Conservation (phyloP, 2,329 filamentous ascomycete species). For the Arachnomyces sp. region DNA sequence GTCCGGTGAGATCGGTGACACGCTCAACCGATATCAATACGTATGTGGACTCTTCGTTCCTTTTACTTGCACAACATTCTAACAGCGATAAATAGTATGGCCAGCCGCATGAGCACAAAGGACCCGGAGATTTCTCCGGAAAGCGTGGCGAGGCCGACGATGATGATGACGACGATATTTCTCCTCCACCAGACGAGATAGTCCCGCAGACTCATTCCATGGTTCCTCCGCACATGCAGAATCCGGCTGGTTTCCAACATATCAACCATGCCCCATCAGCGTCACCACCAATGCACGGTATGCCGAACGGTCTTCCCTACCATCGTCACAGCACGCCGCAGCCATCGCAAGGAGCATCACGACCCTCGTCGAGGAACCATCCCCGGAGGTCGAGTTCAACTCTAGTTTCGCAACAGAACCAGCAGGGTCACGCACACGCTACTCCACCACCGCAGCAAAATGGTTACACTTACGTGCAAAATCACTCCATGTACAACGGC, state of each 20-base stretch:
- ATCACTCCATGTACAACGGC: conserved; percentile 76
- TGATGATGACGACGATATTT: conserved; percentile 72
- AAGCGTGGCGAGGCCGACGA: conserved; percentile 64
- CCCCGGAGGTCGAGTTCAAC: conserved; percentile 67
- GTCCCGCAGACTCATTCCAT: conserved; percentile 46
- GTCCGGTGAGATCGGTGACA: conserved; percentile 84
- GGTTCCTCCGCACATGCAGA: conserved; percentile 64
- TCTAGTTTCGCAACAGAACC: conserved; percentile 58
- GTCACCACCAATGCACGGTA: conserved; percentile 64
- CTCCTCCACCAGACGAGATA: conserved; percentile 62
- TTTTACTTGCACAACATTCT: conserved; percentile 2
- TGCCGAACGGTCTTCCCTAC: conserved; percentile 62
- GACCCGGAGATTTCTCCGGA: conserved; percentile 83
- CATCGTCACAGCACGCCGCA: conserved; percentile 75
- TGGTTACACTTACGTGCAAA: conserved; percentile 76
- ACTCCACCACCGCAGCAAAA: conserved; percentile 55
- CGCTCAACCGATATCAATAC: conserved; percentile 81
- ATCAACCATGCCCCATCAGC: conserved; percentile 78
- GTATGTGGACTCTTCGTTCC: conserved; percentile 48
- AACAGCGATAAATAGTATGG: conserved; percentile 60
- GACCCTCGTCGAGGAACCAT: conserved; percentile 73
- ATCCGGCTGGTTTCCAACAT: conserved; percentile 64
- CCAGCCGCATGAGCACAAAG: conserved; percentile 90
- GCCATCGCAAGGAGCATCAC: conserved; percentile 59
- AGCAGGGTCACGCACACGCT: conserved; percentile 31